These are phyloP conservation scores for Pichia rugopelliculosa DNA, from an alignment of 805 yeast species.

Conservation along the genomic window DNA sequence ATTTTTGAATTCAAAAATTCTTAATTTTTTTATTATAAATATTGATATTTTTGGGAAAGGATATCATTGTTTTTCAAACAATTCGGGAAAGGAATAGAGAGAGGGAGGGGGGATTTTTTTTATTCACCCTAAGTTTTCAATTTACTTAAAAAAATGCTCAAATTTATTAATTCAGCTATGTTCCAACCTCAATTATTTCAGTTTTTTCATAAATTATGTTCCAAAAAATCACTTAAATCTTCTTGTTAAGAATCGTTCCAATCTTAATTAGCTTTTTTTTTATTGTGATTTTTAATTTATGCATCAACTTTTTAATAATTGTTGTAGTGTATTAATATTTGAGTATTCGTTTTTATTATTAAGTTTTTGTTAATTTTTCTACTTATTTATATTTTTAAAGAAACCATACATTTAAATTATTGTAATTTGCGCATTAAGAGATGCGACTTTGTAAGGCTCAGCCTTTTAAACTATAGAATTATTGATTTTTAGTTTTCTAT, in stretches of 20 bases:
- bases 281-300: not conserved
- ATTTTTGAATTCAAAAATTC: not conserved
- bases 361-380: not conserved
- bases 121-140: not conserved
- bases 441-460: no score
- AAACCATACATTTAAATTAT: not conserved
- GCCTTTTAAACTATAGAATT: no score
- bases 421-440: no score
- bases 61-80: not conserved
- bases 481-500: no score
- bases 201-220: not conserved
- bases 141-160: not conserved
- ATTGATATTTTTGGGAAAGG: constrained; percentile 7
- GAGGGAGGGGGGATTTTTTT: constrained; percentile 7
- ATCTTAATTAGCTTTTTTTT: not conserved
- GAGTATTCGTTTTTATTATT: not conserved
- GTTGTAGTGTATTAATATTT: not conserved
- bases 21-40: not conserved
- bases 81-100: constrained; percentile 9
- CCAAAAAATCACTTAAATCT: not conserved
- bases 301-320: not conserved
- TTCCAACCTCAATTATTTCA: constrained; percentile 7
- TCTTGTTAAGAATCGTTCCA: not conserved
- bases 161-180: not conserved
- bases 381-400: not conserved